phyloP scores from a whole-genome alignment of 2,329 filamentous ascomycete species.

The Chaetothyriales sp. region DNA sequence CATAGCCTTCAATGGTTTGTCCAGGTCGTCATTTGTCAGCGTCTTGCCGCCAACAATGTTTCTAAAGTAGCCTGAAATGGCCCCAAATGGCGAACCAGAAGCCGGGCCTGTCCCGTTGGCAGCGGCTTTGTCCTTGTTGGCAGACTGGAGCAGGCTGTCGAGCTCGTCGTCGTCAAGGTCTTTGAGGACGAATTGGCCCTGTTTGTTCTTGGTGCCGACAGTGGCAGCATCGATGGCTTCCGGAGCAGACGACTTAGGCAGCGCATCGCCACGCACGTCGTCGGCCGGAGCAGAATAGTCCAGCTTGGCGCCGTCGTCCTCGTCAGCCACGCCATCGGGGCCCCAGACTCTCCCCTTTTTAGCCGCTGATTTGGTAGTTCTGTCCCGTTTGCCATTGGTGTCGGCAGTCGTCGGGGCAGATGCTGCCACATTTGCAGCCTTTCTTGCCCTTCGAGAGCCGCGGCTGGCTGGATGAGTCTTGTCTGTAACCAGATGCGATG shows the following conservation, averaged over 20 bases:
- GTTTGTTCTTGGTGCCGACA: constrained; percentile 72
- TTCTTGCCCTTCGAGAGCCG: constrained; percentile 67
- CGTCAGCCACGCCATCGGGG: constrained; percentile 72
- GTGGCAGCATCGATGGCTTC: constrained; percentile 64
- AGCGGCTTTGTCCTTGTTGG: constrained; percentile 51
- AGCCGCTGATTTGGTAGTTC: constrained; percentile 38
- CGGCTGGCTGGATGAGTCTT: constrained; percentile 64
- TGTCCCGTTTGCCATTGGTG: constrained; percentile 58
- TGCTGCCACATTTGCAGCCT: constrained; percentile 50
- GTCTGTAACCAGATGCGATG: constrained; percentile 53
- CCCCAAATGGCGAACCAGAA: constrained; percentile 65
- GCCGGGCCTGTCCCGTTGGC: constrained; percentile 44
- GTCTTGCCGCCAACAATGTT: constrained; percentile 93
- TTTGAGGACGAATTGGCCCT: constrained; percentile 86
- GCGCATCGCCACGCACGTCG: constrained; percentile 24
- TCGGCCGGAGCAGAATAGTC: constrained; percentile 68
- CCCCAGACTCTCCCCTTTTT: constrained; percentile 93
- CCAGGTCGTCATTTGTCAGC: constrained; percentile 73
- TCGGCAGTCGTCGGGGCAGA: constrained; percentile 67
- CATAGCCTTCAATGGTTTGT: constrained; percentile 90
- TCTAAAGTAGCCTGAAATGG: constrained; percentile 76
- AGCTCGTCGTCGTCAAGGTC: constrained; percentile 92
- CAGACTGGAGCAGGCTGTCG: constrained; percentile 69
- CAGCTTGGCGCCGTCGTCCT: constrained; percentile 64
- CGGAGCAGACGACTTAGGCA: constrained; percentile 42